phyloP scores from a whole-genome alignment of 1,284 basidiomycete genomes.

The Retiboletus fuscus region DNA sequence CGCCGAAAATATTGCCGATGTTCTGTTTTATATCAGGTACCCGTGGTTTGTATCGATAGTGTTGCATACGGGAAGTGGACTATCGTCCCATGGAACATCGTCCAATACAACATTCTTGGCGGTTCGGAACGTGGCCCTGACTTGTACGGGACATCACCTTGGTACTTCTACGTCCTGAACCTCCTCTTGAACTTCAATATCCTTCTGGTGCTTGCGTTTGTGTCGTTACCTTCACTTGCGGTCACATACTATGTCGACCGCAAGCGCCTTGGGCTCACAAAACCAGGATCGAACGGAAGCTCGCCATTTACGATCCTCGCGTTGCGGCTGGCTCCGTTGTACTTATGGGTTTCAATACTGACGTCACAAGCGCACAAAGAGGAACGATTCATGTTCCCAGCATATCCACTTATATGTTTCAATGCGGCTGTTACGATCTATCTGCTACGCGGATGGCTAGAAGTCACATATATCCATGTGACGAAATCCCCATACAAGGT shows the following conservation, averaged over 20 bases:
- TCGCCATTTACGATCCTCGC: constrained; percentile 84
- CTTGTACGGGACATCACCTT: constrained; percentile 93
- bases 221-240: constrained; percentile 83
- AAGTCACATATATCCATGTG: constrained; percentile 75
- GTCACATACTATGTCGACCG: constrained; percentile 83
- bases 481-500: constrained; percentile 90
- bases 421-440: constrained; percentile 92
- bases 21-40: constrained; percentile 65
- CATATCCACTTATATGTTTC: constrained; percentile 92
- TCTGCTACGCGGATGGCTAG: constrained; percentile 87
- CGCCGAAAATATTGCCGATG: constrained; percentile 16
- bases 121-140: constrained; percentile 84
- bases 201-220: constrained; percentile 81
- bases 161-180: constrained; percentile 87
- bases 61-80: constrained; percentile 86
- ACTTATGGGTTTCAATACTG: constrained; percentile 89
- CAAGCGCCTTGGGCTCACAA: constrained; percentile 79
- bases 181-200: constrained; percentile 95
- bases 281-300: constrained; percentile 67
- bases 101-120: constrained; percentile 93
- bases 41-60: constrained; percentile 85
- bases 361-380: constrained; percentile 93
- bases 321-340: constrained; percentile 85
- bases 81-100: constrained; percentile 92
- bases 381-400: constrained; percentile 97